Evolutionary conservation across 2,329 filamentous ascomycete species (phyloP).

Genomic region (Ophiosphaerella herpotricha): DNA sequence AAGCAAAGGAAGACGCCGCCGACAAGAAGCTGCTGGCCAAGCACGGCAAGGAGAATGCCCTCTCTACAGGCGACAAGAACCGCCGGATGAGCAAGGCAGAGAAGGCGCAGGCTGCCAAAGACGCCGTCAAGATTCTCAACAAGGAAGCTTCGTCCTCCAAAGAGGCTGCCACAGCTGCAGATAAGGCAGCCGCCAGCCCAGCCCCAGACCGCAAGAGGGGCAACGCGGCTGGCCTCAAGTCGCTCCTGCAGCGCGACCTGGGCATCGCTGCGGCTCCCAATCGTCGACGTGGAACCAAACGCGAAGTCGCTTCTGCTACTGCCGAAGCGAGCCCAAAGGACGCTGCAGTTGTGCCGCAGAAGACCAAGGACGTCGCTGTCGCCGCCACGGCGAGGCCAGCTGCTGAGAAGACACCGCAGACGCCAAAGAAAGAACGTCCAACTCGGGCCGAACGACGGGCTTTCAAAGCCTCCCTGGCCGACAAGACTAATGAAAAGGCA

Average conservation of each 20-base stretch:
- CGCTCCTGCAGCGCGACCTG: constrained; percentile 66
- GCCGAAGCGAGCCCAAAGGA: constrained; percentile 33
- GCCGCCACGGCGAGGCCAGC: constrained; percentile 13
- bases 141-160: constrained; percentile 50
- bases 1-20: constrained; percentile 66
- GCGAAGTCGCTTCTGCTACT: constrained; percentile 32
- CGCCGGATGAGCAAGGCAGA: constrained; percentile 51
- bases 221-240: constrained; percentile 58
- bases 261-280: constrained; percentile 56
- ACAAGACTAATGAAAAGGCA: constrained; percentile 39
- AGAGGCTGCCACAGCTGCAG: constrained; percentile 28
- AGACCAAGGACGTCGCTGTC: constrained; percentile 32
- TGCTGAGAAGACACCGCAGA: constrained; percentile 32
- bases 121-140: constrained; percentile 63
- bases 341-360: constrained; percentile 29
- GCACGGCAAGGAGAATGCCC: constrained; percentile 37
- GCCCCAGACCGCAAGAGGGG: constrained; percentile 58
- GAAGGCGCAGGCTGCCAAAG: constrained; percentile 68
- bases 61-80: constrained; percentile 44
- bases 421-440: constrained; percentile 46
- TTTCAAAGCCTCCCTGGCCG: constrained; percentile 41
- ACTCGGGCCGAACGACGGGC: constrained; percentile 46
- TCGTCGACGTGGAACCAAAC: constrained; percentile 47
- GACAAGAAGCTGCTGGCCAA: constrained; percentile 46
- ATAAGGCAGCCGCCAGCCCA: constrained; percentile 47